Evolutionary conservation across 2,329 filamentous ascomycete species (phyloP).

Genomic region (Aspergillus novoparasiticus): DNA sequence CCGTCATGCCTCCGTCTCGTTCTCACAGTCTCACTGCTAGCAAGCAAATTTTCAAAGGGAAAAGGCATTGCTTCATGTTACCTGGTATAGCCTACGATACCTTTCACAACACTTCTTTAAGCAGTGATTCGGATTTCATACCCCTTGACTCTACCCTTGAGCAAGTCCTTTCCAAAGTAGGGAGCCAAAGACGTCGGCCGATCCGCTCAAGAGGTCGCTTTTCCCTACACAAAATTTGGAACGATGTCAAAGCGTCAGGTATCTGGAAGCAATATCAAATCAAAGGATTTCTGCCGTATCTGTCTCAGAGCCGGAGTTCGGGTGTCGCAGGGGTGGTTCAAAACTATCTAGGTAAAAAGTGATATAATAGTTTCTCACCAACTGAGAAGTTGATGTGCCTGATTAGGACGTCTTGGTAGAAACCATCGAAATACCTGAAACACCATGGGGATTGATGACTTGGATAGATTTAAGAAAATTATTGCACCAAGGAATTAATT

Average conservation of each 20-base stretch:
- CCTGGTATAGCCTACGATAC: slow-evolving; percentile 21
- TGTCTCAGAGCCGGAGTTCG: background rate
- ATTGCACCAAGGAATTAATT: background rate
- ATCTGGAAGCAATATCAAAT: slow-evolving; percentile 1
- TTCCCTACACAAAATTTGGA: slow-evolving; percentile 17
- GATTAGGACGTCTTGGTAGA: background rate
- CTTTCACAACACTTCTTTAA: slow-evolving; percentile 18
- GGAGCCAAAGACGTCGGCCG: slow-evolving; percentile 11
- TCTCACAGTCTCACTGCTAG: slow-evolving; percentile 29
- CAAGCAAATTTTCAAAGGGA: slow-evolving; percentile 22
- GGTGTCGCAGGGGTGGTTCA: background rate
- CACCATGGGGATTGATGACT: background rate
- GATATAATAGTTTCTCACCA: slow-evolving; percentile 1
- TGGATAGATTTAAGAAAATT: too few species aligned
- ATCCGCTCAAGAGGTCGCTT: slow-evolving; percentile 11
- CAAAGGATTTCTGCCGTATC: background rate
- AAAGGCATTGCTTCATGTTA: slow-evolving; percentile 15
- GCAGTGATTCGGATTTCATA: slow-evolving; percentile 20
- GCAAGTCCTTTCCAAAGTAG: slow-evolving; percentile 20
- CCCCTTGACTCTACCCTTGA: slow-evolving; percentile 26
- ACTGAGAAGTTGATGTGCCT: slow-evolving; percentile 8
- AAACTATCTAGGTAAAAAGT: slow-evolving; percentile 3
- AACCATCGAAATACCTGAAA: background rate
- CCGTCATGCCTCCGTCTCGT: slow-evolving; percentile 30
- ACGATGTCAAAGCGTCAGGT: slow-evolving; percentile 5